Conservation (phyloP, 75 land plant species). For the Cryptomeria japonica region DNA sequence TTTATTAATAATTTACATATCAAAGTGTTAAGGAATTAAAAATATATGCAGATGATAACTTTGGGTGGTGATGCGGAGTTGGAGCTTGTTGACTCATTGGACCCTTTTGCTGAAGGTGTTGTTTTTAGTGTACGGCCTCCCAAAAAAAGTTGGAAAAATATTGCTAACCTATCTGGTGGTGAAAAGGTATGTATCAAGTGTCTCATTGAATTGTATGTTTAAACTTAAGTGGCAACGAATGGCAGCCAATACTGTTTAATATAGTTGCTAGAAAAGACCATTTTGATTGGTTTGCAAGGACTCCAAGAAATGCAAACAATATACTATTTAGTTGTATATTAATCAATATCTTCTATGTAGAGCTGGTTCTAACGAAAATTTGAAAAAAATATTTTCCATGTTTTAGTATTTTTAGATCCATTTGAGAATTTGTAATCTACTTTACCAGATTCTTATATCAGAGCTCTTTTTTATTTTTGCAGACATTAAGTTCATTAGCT, state of each 20-base stretch:
- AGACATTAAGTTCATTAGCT: slow-evolving; percentile 96
- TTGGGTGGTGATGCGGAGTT: slow-evolving; percentile 99
- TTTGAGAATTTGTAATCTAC: background rate
- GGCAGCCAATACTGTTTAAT: background rate
- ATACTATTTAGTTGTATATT: background rate
- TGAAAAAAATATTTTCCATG: background rate
- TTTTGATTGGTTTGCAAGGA: background rate
- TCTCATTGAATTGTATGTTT: background rate
- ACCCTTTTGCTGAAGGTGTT: slow-evolving; percentile 98
- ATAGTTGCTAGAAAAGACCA: background rate
- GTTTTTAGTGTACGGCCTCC: slow-evolving; percentile 99
- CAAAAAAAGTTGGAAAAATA: slow-evolving; percentile 99
- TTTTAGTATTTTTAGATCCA: background rate
- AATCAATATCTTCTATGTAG: background rate
- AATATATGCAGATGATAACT: slow-evolving; percentile 83
- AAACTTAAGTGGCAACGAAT: background rate
- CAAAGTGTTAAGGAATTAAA: background rate
- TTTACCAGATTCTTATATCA: background rate
- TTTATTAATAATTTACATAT: background rate
- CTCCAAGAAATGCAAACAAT: background rate
- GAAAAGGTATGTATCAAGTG: slow-evolving; percentile 71
- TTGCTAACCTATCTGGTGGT: slow-evolving; percentile 95
- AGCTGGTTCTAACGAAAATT: background rate
- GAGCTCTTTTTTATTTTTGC: background rate
- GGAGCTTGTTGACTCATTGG: slow-evolving; percentile 95